A percentile compares a stretch with the other conserved stretches of the same genome.
Conservation (phyloP, 2,329 filamentous ascomycete species). For the Hymenotorrendiella dingleyae region DNA sequence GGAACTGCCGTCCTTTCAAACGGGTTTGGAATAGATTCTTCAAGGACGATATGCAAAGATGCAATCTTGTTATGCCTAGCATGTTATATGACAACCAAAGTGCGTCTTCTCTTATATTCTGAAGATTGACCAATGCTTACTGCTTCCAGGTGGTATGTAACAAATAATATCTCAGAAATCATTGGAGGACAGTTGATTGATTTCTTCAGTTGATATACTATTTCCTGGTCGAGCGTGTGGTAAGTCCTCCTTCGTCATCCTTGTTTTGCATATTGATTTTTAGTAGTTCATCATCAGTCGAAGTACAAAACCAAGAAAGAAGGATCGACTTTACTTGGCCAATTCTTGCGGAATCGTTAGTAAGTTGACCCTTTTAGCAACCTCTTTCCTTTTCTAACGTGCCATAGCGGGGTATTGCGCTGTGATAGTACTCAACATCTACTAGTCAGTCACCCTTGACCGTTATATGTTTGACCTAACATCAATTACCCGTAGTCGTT, state of each 20-base stretch:
- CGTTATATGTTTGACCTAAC: background rate
- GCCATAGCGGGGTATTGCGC: slow-evolving; percentile 35
- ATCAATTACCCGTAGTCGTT: slow-evolving; percentile 39
- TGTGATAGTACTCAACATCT: slow-evolving; percentile 48
- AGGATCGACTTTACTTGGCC: slow-evolving; percentile 53
- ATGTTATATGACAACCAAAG: slow-evolving; percentile 59
- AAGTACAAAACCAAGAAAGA: slow-evolving; percentile 43
- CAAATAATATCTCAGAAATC: background rate
- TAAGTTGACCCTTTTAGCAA: slow-evolving; percentile 19
- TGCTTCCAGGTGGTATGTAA: slow-evolving; percentile 4
- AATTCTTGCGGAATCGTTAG: slow-evolving; percentile 54
- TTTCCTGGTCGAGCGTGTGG: slow-evolving; percentile 59
- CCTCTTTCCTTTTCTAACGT: slow-evolving; percentile 2
- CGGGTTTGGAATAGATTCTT: slow-evolving; percentile 50
- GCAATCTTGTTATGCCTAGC: slow-evolving; percentile 55
- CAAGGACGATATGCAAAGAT: slow-evolving; percentile 45
- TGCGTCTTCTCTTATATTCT: slow-evolving; percentile 25
- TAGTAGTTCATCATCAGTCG: slow-evolving; percentile 45
- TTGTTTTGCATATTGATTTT: background rate
- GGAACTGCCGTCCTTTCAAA: slow-evolving; percentile 51
- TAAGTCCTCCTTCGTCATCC: slow-evolving; percentile 25
- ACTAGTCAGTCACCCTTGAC: background rate
- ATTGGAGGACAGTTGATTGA: background rate
- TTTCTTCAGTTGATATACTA: slow-evolving; percentile 47
- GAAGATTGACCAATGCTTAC: background rate